These are phyloP conservation scores for Proliferodiscus dingleyae DNA, from an alignment of 2,329 filamentous ascomycete species.

Conservation along the genomic window DNA sequence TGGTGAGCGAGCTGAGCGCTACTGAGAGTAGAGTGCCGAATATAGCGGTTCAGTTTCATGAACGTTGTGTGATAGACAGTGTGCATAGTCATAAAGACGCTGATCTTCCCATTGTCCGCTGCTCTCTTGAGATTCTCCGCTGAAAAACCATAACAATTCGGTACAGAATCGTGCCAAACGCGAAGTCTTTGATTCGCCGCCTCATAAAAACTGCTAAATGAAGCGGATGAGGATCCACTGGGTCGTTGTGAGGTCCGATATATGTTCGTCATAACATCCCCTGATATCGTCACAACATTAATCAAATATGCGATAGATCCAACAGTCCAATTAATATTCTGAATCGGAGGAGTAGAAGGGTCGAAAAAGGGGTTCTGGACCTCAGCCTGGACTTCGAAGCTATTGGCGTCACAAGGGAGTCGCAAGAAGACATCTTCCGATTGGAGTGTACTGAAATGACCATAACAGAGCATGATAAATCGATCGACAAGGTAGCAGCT, in stretches of 20 bases:
- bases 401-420: constrained; percentile 56
- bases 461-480: constrained; percentile 54
- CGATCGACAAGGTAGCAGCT: constrained; percentile 65
- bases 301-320: constrained; percentile 52
- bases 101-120: constrained; percentile 47
- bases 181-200: constrained; percentile 47
- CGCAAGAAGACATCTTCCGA: constrained; percentile 62
- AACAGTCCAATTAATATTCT: constrained; percentile 32
- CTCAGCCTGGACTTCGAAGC: constrained; percentile 57
- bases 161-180: constrained; percentile 55
- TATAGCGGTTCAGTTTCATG: constrained; percentile 62
- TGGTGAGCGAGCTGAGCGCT: constrained; percentile 40
- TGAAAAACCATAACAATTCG: constrained; percentile 49
- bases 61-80: constrained; percentile 60
- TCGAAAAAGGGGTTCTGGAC: constrained; percentile 58
- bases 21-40: constrained; percentile 39
- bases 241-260: constrained; percentile 41
- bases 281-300: constrained; percentile 61
- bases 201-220: constrained; percentile 43
- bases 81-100: constrained; percentile 60
- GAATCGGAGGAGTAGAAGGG: constrained; percentile 39
- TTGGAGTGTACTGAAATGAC: constrained; percentile 51
- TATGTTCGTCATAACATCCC: constrained; percentile 56
- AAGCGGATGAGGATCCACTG: constrained; percentile 25
- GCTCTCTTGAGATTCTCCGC: constrained; percentile 53